Percentiles rank a stretch among this genome's conserved stretches.
Conservation (phyloP, 768 basidiomycete species). For the Xerocomellus amylosporus region DNA sequence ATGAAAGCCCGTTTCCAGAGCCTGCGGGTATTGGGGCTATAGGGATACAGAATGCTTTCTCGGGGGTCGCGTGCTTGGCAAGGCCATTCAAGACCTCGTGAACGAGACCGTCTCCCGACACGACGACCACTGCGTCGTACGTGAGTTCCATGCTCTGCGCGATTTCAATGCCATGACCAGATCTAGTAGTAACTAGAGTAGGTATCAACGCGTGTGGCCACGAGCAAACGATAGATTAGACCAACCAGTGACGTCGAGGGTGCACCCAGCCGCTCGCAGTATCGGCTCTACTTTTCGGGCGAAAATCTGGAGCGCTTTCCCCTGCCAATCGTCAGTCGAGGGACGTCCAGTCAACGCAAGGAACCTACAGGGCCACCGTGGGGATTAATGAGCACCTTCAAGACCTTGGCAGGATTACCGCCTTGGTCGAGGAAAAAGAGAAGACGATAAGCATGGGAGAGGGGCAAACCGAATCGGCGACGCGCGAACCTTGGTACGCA, state of each 20-base stretch:
- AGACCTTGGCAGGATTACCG: slow-evolving; percentile 48
- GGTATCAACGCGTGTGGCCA: not conserved
- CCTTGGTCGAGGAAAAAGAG: slow-evolving; percentile 33
- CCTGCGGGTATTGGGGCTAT: slow-evolving; percentile 80
- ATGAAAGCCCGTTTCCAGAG: slow-evolving; percentile 72
- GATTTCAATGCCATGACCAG: slow-evolving; percentile 65
- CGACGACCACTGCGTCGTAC: slow-evolving; percentile 68
- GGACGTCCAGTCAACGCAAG: not conserved
- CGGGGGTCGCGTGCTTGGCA: slow-evolving; percentile 57
- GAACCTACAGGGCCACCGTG: slow-evolving; percentile 67
- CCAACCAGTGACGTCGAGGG: slow-evolving; percentile 62
- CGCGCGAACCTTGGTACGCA: slow-evolving; percentile 55
- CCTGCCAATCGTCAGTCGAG: slow-evolving; percentile 39
- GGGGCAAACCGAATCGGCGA: not conserved
- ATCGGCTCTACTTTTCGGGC: slow-evolving; percentile 65
- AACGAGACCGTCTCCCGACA: slow-evolving; percentile 83
- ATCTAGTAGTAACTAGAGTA: slow-evolving; percentile 56
- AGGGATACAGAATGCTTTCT: slow-evolving; percentile 62
- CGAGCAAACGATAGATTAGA: not conserved
- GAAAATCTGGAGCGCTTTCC: slow-evolving; percentile 56
- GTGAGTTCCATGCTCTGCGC: slow-evolving; percentile 52
- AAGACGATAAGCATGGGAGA: slow-evolving; percentile 2
- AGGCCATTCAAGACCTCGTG: slow-evolving; percentile 87
- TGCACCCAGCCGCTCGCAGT: slow-evolving; percentile 62
- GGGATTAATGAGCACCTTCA: slow-evolving; percentile 79